A percentile compares a stretch with the other conserved stretches of the same genome.
phyloP scores from a whole-genome alignment of 2,329 filamentous ascomycete species.

The Trichoderma sp. region DNA sequence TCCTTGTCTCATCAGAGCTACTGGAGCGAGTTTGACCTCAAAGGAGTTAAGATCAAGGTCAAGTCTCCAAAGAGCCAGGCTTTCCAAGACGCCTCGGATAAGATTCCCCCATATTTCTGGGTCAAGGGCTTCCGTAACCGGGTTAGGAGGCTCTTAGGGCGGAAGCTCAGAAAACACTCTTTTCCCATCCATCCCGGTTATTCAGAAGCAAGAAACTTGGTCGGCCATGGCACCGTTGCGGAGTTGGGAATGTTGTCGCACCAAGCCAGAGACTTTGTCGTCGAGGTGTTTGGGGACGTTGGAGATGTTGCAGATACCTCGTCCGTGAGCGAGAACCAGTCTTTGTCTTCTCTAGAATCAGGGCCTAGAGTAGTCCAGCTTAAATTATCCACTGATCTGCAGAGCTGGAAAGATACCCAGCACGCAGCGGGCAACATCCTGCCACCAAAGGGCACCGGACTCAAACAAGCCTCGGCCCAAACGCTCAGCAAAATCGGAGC shows the following conservation, averaged over 20 bases:
- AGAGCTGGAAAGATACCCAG: conserved; percentile 23
- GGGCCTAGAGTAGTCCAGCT: conserved; percentile 20
- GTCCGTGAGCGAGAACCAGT: neutral
- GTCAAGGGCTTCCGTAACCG: conserved; percentile 13
- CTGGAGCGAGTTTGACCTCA: conserved; percentile 21
- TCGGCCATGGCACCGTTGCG: conserved; percentile 19
- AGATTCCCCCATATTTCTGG: conserved; percentile 22
- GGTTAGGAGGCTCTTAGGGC: conserved; percentile 12
- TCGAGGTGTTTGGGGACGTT: conserved; percentile 20
- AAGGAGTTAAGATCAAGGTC: conserved; percentile 19
- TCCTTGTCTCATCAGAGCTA: conserved; percentile 5
- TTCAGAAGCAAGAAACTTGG: conserved; percentile 21
- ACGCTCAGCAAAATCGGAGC: conserved; percentile 20
- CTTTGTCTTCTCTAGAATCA: conserved; percentile 3
- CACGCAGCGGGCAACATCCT: conserved; percentile 22
- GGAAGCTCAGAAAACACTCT: neutral
- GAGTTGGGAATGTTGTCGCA: conserved; percentile 19
- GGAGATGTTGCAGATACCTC: conserved; percentile 2
- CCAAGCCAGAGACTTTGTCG: conserved; percentile 19
- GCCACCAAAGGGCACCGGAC: conserved; percentile 22
- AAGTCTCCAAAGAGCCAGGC: conserved; percentile 9
- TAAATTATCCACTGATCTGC: conserved; percentile 22
- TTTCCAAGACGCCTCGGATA: neutral
- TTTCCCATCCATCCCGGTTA: conserved; percentile 21
- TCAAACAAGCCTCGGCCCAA: conserved; percentile 18